Evolutionary conservation across 1,139 yeast genomes (phyloP).

Genomic region (Saccharomyces hybrid): DNA sequence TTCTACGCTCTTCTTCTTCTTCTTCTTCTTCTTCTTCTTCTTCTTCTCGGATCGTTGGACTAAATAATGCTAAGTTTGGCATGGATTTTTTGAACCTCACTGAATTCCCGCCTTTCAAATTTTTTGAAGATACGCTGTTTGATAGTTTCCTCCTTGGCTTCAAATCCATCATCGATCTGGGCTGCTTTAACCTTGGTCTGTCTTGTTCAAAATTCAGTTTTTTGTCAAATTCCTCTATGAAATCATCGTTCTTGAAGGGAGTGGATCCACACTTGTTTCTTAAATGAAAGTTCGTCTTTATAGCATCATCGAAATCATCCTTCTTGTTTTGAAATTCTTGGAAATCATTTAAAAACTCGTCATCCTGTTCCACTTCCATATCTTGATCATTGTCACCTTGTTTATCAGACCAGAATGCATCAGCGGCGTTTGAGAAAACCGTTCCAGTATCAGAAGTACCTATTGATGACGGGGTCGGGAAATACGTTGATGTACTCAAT

Average conservation of each 20-base stretch:
- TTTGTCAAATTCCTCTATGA: conserved; percentile 12
- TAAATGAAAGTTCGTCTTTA: conserved; percentile 17
- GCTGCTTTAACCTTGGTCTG: conserved; percentile 19
- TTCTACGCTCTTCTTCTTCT: neutral
- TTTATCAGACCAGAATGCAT: conserved; percentile 2
- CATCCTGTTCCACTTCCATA: conserved; percentile 18
- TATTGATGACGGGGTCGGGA: conserved; percentile 23
- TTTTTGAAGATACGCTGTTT: conserved; percentile 24
- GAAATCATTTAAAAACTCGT: conserved; percentile 26
- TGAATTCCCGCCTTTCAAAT: conserved; percentile 10
- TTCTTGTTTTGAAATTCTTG: conserved; percentile 24
- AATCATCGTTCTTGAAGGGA: neutral
- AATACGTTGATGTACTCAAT: neutral
- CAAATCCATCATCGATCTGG: conserved; percentile 27
- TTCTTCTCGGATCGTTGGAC: conserved; percentile 17
- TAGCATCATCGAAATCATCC: conserved; percentile 23
- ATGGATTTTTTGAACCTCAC: conserved; percentile 26
- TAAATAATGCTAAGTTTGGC: conserved; percentile 19
- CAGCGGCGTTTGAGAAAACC: conserved; percentile 19
- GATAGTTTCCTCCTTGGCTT: conserved; percentile 15
- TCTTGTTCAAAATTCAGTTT: conserved; percentile 8
- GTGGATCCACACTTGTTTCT: conserved; percentile 4
- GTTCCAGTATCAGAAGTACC: conserved; percentile 28
- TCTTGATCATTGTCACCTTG: conserved; percentile 14
- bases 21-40: conserved; percentile 8